Percentiles rank a stretch among this genome's conserved stretches.
These are phyloP conservation scores for Chaetomium tenue DNA, from an alignment of 495 filamentous ascomycete genomes.

Conservation along the genomic window DNA sequence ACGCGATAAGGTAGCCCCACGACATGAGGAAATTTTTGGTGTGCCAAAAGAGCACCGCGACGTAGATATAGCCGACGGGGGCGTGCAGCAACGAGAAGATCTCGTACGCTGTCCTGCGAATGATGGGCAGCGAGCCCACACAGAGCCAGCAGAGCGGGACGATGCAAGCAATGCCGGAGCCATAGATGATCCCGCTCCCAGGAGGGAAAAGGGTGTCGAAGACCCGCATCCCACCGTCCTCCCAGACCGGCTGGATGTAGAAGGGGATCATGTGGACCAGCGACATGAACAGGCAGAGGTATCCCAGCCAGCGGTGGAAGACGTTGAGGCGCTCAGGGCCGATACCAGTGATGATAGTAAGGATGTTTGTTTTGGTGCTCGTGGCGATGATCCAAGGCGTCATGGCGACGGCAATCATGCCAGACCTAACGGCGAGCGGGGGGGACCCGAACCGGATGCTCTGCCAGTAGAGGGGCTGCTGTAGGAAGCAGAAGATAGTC, in stretches of 20 bases:
- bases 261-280: slow-evolving; percentile 85
- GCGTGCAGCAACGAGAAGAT: slow-evolving; percentile 79
- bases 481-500: slow-evolving; percentile 76
- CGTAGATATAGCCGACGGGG: slow-evolving; percentile 73
- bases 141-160: slow-evolving; percentile 79
- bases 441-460: slow-evolving; percentile 83
- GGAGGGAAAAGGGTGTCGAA: slow-evolving; percentile 63
- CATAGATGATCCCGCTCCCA: slow-evolving; percentile 70
- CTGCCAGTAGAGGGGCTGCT: slow-evolving; percentile 80
- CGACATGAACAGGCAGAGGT: slow-evolving; percentile 77
- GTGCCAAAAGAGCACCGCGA: slow-evolving; percentile 93
- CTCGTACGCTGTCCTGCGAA: slow-evolving; percentile 67
- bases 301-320: slow-evolving; percentile 90
- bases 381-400: slow-evolving; percentile 90
- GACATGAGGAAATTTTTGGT: slow-evolving; percentile 87
- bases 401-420: slow-evolving; percentile 93
- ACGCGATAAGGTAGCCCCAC: slow-evolving; percentile 86
- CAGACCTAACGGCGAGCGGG: slow-evolving; percentile 81
- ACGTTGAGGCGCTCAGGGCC: slow-evolving; percentile 91
- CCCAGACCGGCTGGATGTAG: slow-evolving; percentile 83
- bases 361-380: slow-evolving; percentile 86
- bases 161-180: slow-evolving; percentile 83
- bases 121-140: slow-evolving; percentile 73
- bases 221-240: slow-evolving; percentile 64
- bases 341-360: slow-evolving; percentile 83